phyloP scores from a whole-genome alignment of 225 moss, liverwort and hornwort genomes.

The Anthoceros angustus region DNA sequence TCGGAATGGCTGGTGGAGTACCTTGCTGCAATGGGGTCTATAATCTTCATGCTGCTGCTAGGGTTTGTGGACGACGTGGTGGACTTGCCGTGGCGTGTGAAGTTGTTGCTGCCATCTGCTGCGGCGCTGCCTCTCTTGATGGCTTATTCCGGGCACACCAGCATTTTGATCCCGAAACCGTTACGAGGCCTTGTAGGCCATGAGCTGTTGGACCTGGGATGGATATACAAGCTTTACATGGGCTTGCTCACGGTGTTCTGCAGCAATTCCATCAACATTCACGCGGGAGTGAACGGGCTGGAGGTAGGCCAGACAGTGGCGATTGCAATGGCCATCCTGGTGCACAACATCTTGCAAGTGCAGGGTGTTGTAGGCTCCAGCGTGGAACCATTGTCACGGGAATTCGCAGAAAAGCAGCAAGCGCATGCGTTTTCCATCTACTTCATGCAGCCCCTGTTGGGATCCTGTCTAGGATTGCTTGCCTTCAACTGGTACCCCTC shows the following conservation, averaged over 20 bases:
- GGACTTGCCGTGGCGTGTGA: conserved; percentile 9
- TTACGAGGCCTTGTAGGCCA: neutral
- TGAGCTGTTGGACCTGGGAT: conserved; percentile 22
- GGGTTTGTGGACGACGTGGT: conserved; percentile 10
- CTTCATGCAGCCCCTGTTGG: conserved; percentile 97
- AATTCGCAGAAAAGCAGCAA: conserved; percentile 21
- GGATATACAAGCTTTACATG: conserved; percentile 86
- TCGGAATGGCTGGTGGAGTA: conserved; percentile 5
- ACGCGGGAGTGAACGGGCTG: conserved; percentile 93
- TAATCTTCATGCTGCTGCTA: conserved; percentile 3
- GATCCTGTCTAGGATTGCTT: conserved; percentile 63
- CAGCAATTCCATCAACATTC: conserved; percentile 92
- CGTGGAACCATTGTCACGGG: conserved; percentile 35
- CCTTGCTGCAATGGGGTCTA: neutral
- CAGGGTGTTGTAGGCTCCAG: conserved; percentile 44
- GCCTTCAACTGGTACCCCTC: conserved; percentile 98
- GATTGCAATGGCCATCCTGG: conserved; percentile 24
- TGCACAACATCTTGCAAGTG: conserved; percentile 38
- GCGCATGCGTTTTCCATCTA: conserved; percentile 92
- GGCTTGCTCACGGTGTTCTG: conserved; percentile 83
- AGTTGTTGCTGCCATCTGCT: conserved; percentile 6
- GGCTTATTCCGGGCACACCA: conserved; percentile 5
- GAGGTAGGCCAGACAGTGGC: conserved; percentile 92
- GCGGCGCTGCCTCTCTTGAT: conserved; percentile 6
- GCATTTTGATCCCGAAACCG: conserved; percentile 9